Percentiles rank a stretch among this genome's conserved stretches.
phyloP scores from a whole-genome alignment of 1,139 yeast genomes.

The Kodamaea arcana region DNA sequence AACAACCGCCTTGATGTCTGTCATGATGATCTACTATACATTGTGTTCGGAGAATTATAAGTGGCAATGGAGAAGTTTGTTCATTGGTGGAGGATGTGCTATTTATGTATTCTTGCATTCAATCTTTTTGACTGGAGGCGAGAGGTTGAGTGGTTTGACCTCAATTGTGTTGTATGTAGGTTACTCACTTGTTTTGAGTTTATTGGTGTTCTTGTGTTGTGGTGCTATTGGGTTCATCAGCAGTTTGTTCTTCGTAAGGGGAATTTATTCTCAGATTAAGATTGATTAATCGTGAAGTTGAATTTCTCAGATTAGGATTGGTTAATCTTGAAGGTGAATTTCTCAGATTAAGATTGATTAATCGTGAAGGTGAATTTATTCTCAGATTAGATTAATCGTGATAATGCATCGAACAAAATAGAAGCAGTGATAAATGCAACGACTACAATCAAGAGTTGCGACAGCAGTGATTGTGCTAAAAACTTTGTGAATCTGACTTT shows the following conservation, averaged over 20 bases:
- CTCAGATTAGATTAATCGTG: too few species aligned
- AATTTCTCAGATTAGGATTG: slow-evolving; percentile 82
- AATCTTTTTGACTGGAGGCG: slow-evolving; percentile 64
- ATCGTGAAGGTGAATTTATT: slow-evolving; percentile 15
- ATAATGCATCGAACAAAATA: too few species aligned
- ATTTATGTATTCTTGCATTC: slow-evolving; percentile 83
- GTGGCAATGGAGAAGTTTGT: slow-evolving; percentile 96
- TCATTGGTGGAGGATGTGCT: slow-evolving; percentile 87
- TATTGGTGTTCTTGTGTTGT: slow-evolving; percentile 72
- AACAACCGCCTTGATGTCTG: slow-evolving; percentile 78
- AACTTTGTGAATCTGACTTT: too few species aligned
- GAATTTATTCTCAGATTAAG: slow-evolving; percentile 79
- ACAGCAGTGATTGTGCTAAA: too few species aligned
- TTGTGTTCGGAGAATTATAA: slow-evolving; percentile 88
- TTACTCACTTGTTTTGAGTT: slow-evolving; percentile 72
- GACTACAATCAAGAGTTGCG: too few species aligned
- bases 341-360: slow-evolving; percentile 80
- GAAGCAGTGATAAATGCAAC: too few species aligned
- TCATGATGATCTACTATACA: slow-evolving; percentile 77
- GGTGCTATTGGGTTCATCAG: slow-evolving; percentile 86
- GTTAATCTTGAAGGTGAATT: slow-evolving; percentile 29
- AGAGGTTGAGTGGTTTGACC: slow-evolving; percentile 64
- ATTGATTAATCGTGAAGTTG: slow-evolving; percentile 49
- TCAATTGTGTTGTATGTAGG: slow-evolving; percentile 80
- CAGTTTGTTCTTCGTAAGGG: slow-evolving; percentile 69